Evolutionary conservation across 768 basidiomycete genomes (phyloP).

Genomic region (Cyathus striatus): DNA sequence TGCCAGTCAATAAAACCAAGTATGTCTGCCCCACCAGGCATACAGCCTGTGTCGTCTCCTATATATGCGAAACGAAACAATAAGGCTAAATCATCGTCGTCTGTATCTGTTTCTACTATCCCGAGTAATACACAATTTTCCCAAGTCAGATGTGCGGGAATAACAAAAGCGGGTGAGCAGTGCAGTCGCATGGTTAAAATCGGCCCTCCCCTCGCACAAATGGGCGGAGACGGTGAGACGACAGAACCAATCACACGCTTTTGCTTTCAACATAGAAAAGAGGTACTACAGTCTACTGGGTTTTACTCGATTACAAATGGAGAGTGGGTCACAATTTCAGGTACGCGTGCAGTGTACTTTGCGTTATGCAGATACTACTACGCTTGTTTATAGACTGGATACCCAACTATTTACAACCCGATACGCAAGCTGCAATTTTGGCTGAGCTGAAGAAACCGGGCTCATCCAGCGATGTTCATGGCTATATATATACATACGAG

Average conservation of each 20-base stretch:
- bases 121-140: slow-evolving; percentile 9
- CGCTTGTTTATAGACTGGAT: slow-evolving; percentile 51
- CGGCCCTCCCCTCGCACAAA: slow-evolving; percentile 16
- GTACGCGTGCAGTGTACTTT: slow-evolving; percentile 27
- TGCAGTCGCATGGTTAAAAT: slow-evolving; percentile 59
- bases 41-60: not conserved
- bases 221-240: slow-evolving; percentile 19
- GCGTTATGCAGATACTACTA: not conserved
- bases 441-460: slow-evolving; percentile 43
- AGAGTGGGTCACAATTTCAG: slow-evolving; percentile 52
- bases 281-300: slow-evolving; percentile 45
- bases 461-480: slow-evolving; percentile 54
- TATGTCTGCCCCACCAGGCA: not conserved
- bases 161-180: slow-evolving; percentile 58
- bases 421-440: slow-evolving; percentile 52
- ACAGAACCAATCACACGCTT: slow-evolving; percentile 36
- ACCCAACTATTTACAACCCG: slow-evolving; percentile 53
- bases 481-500: slow-evolving; percentile 82
- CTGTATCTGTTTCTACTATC: slow-evolving; percentile 5
- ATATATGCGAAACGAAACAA: not conserved
- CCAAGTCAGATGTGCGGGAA: slow-evolving; percentile 52
- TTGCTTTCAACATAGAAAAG: slow-evolving; percentile 62
- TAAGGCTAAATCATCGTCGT: slow-evolving; percentile 7
- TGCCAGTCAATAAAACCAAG: not conserved
- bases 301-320: slow-evolving; percentile 50